Percentiles rank a stretch among this genome's conserved stretches.
Evolutionary conservation across 805 yeast species (phyloP).

Genomic region (Pichia gijzeniarum): DNA sequence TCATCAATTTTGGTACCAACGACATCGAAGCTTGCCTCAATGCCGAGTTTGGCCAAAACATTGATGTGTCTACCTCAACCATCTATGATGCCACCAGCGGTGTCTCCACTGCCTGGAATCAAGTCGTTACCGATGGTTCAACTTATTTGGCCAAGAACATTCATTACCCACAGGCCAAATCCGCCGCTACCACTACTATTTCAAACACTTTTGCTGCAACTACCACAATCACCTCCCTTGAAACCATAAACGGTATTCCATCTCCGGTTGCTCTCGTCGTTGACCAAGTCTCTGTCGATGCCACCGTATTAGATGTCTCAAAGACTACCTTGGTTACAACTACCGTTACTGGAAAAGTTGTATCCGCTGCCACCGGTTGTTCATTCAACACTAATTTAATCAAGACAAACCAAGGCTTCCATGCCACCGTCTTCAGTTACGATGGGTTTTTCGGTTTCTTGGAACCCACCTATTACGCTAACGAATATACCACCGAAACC

Average conservation of each 20-base stretch:
- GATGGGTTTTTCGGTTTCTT: slow-evolving; percentile 7
- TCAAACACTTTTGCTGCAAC: slow-evolving; percentile 6
- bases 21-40: slow-evolving; percentile 2
- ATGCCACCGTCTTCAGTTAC: slow-evolving; percentile 4
- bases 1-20: slow-evolving; percentile 7
- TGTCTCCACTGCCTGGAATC: not conserved
- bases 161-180: not conserved
- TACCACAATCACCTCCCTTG: not conserved
- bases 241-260: not conserved
- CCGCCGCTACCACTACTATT: not conserved
- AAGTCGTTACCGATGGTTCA: not conserved
- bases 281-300: slow-evolving; percentile 3
- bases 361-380: slow-evolving; percentile 7
- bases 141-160: slow-evolving; percentile 1
- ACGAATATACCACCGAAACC: slow-evolving; percentile 4
- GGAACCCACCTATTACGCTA: slow-evolving; percentile 6
- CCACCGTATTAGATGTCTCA: not conserved
- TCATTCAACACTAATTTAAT: not conserved
- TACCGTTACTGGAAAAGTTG: slow-evolving; percentile 4
- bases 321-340: not conserved
- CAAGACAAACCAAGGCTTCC: slow-evolving; percentile 4
- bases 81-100: not conserved
- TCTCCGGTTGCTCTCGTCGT: slow-evolving; percentile 2
- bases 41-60: not conserved
- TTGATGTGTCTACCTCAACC: not conserved